Evolutionary conservation across 352 stramenopile genomes (phyloP), one percentile per base, ranked within the genome.

Genomic region (Peronospora destructor): DNA sequence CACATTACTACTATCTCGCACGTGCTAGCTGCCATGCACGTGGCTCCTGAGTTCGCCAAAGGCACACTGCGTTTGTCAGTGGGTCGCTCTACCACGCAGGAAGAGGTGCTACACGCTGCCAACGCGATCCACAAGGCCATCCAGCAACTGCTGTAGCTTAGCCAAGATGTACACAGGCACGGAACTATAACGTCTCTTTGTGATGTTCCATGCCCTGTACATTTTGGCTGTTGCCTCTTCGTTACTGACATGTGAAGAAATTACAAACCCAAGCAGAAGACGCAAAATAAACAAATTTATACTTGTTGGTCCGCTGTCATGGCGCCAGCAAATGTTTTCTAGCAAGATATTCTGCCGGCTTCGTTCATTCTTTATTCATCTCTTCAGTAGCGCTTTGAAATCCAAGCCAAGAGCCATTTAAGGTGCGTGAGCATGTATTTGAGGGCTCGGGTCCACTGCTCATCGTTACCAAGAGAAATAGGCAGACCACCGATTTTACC

Each of bases 51-150:
- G 43, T 97, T 85, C 57, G 95, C 89, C 4, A 67, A 88, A 10
- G 95, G 96, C 34, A 98, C 95, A 8, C 56, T 99, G 34, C 75
- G 96, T 14, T 72, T 98, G 23, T 98, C 88, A 14, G 83, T 98
- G 13, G 95, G 95, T 10, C 76, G 90, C 17, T 68, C 83, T 49
- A 98, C 91, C 10, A 96, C 79, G 0, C 51, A 75, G 25, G 67
- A 91, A 50, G 91, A 98, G 43, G 53, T 98, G 5, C 63, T 94
- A 34, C 45, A 60, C 17, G 94, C 93, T 21, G 71, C 82, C n/a
- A 73, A 83, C 10, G 68, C 89, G 14, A 97, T 98, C 45, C 64
- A 71, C 39, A 66, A 66, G 12, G 68, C 66, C 14, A 71, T 86
- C 36, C 56, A 68, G 23, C 55, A 73, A 41, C 65, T 68, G 13